A percentile compares a stretch with the other conserved stretches of the same genome.
Conservation (phyloP, 2,329 filamentous ascomycete species). For the Cladosporium colombiae region DNA sequence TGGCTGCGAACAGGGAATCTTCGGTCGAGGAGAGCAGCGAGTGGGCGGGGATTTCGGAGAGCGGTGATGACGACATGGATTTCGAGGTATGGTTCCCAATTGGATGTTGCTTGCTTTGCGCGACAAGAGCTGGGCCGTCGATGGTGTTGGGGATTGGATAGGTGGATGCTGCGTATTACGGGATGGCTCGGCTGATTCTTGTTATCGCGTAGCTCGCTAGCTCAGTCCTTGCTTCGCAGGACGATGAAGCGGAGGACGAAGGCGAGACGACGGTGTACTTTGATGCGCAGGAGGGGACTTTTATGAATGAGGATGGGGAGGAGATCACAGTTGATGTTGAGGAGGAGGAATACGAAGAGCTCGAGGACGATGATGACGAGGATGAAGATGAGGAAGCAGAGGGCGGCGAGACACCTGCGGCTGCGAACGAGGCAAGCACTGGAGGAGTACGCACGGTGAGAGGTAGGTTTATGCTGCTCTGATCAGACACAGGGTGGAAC, state of each 20-base stretch:
- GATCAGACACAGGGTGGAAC: neutral
- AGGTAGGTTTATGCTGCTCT: neutral
- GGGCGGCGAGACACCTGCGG: neutral
- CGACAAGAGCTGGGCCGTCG: too few species aligned
- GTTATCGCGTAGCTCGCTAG: constrained; percentile 32
- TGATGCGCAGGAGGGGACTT: constrained; percentile 42
- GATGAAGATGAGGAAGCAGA: constrained; percentile 33
- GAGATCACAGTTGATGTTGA: constrained; percentile 30
- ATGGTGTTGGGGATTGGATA: neutral
- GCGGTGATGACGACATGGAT: constrained; percentile 54
- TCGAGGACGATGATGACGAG: constrained; percentile 30
- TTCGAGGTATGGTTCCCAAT: constrained; percentile 39
- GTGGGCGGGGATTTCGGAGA: constrained; percentile 15
- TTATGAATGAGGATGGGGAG: constrained; percentile 30
- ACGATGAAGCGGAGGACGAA: constrained; percentile 45
- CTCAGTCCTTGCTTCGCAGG: constrained; percentile 41
- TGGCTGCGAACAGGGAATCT: neutral
- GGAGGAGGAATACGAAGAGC: constrained; percentile 35
- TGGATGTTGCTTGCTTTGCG: neutral
- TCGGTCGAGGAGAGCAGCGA: constrained; percentile 13
- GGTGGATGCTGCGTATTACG: neutral
- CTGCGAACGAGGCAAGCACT: neutral
- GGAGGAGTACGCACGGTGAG: constrained; percentile 1
- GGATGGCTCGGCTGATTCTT: too few species aligned
- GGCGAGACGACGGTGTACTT: constrained; percentile 42